Conservation (phyloP, 306 rosid species). For the Pueraria montana region DNA sequence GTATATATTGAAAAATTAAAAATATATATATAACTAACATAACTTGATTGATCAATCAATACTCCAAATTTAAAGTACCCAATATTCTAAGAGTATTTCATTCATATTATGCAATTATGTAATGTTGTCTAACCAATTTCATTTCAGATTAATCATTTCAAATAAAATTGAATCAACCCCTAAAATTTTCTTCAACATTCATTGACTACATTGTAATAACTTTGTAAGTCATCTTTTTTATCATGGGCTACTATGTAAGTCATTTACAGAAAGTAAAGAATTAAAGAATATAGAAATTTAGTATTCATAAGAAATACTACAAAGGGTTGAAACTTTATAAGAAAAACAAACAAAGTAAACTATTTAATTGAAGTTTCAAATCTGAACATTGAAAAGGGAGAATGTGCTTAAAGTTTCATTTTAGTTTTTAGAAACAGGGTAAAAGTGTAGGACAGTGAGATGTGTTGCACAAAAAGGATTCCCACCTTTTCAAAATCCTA, state of each 20-base stretch:
- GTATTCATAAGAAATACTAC: neutral
- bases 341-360: slow-evolving; percentile 15
- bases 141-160: too few species aligned
- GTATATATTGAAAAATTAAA: too few species aligned
- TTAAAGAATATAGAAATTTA: neutral
- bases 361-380: slow-evolving; percentile 29
- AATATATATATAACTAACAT: too few species aligned
- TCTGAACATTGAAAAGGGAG: slow-evolving; percentile 6
- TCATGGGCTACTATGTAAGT: slow-evolving; percentile 15
- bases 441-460: slow-evolving; percentile 16
- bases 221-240: too few species aligned
- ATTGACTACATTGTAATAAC: too few species aligned
- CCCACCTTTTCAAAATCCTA: neutral
- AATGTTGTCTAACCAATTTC: too few species aligned
- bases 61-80: too few species aligned
- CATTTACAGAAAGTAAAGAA: slow-evolving; percentile 25
- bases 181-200: too few species aligned
- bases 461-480: slow-evolving; percentile 27
- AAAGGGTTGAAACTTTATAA: slow-evolving; percentile 34
- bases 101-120: too few species aligned
- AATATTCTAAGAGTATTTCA: too few species aligned
- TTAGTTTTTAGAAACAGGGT: slow-evolving; percentile 22
- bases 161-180: too few species aligned
- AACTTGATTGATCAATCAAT: too few species aligned
- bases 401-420: slow-evolving; percentile 30